A percentile compares a stretch with the other conserved stretches of the same genome.
phyloP scores from a whole-genome alignment of 768 basidiomycete species.

The Auriscalpium vulgare region DNA sequence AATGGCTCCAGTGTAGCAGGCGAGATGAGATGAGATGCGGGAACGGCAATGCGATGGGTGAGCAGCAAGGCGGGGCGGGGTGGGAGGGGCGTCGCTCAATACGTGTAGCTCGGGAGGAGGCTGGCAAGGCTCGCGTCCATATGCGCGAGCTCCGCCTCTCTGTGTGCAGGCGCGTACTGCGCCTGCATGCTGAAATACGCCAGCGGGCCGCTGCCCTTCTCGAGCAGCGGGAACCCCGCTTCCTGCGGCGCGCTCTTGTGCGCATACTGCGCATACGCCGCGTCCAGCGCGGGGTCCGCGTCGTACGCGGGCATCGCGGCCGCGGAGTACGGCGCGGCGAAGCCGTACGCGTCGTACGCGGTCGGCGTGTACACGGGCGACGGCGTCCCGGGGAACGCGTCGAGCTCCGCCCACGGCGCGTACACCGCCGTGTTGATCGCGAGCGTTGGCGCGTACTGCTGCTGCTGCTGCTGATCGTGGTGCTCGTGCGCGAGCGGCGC shows the following conservation, averaged over 20 bases:
- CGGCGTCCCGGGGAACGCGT: conserved; percentile 8
- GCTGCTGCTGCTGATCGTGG: background rate
- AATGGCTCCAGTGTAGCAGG: too few species aligned
- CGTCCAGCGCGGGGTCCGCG: background rate
- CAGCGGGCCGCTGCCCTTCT: background rate
- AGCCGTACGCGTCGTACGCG: background rate
- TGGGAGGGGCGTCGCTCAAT: background rate
- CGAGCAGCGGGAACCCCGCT: background rate
- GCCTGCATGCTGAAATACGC: background rate
- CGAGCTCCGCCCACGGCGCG: conserved; percentile 3
- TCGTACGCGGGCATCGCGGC: background rate
- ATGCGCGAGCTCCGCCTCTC: background rate
- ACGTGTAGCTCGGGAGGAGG: background rate
- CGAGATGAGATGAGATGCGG: too few species aligned
- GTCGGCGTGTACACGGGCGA: conserved; percentile 1
- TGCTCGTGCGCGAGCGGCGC: too few species aligned
- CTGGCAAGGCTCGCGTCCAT: background rate
- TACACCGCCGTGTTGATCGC: conserved; percentile 9
- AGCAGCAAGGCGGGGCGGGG: too few species aligned
- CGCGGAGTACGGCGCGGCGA: background rate
- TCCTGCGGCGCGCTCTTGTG: background rate
- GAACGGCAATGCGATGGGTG: too few species aligned
- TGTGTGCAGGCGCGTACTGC: background rate
- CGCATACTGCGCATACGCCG: background rate
- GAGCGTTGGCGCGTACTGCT: background rate